Evolutionary conservation across 1,139 yeast genomes (phyloP).

Genomic region (Scheffersomyces insectosa): DNA sequence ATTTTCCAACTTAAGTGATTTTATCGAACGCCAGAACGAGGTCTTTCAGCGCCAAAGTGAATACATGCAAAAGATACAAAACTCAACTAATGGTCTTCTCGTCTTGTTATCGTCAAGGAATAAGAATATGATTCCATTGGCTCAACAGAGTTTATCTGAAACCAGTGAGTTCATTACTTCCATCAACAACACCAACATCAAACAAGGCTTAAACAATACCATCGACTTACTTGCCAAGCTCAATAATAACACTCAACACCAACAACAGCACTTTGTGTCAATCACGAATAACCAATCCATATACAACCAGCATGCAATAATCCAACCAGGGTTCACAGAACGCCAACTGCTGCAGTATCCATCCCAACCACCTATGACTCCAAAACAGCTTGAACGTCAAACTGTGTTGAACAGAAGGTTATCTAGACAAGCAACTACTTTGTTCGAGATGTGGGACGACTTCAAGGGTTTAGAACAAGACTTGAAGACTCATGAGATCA

Average conservation of each 20-base stretch:
- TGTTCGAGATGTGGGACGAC: conserved; percentile 44
- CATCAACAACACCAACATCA: conserved; percentile 13
- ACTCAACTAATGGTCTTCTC: conserved; percentile 21
- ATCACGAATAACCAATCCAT: conserved; percentile 6
- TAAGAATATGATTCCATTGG: conserved; percentile 17
- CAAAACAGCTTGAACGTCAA: conserved; percentile 18
- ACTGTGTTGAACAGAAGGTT: conserved; percentile 27
- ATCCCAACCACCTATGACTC: conserved; percentile 4
- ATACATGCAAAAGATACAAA: conserved; percentile 18
- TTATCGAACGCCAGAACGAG: conserved; percentile 20
- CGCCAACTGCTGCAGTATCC: background rate
- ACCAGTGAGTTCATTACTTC: conserved; percentile 15
- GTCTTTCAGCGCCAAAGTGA: conserved; percentile 21
- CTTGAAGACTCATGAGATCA: conserved; percentile 27
- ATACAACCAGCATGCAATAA: conserved; percentile 1
- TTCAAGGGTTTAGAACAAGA: conserved; percentile 33
- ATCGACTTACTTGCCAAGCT: conserved; percentile 17
- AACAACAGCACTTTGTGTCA: conserved; percentile 10
- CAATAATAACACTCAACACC: conserved; percentile 4
- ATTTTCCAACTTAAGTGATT: conserved; percentile 14
- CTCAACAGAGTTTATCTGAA: conserved; percentile 20
- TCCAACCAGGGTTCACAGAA: background rate
- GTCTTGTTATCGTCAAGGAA: conserved; percentile 18
- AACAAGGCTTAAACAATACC: conserved; percentile 19
- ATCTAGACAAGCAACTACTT: conserved; percentile 33